Conservation (phyloP, 176 grass and related monocot genomes). For the Zoysia pacifica region DNA sequence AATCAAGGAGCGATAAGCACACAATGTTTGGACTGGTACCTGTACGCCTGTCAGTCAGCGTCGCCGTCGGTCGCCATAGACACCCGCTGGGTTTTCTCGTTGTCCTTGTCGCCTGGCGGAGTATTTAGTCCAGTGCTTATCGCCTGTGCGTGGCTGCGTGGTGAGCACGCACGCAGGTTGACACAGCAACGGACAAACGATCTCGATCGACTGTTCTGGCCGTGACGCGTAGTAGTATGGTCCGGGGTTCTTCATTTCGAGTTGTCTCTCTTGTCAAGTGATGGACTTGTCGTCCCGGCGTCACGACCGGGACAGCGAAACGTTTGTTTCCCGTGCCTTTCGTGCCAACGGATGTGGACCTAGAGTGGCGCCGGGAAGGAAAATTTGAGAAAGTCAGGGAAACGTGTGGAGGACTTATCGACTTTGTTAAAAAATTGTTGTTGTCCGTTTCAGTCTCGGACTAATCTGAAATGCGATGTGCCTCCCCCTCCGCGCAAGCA, state of each 20-base stretch:
- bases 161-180: neutral
- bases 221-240: neutral
- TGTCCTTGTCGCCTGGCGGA: neutral
- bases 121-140: neutral
- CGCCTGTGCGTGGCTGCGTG: neutral
- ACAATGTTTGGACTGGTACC: neutral
- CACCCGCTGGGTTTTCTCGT: neutral
- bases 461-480: neutral
- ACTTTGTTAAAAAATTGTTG: neutral
- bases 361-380: neutral
- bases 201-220: neutral
- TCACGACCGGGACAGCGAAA: neutral
- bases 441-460: neutral
- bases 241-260: neutral
- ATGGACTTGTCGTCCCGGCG: neutral
- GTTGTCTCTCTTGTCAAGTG: neutral
- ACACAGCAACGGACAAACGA: neutral
- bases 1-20: neutral
- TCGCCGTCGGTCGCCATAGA: conserved; percentile 13
- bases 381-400: neutral
- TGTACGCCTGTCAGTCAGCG: neutral
- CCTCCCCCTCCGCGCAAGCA: no score
- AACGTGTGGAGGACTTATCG: neutral
- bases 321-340: neutral
- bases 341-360: neutral